Base-by-base conservation (phyloP, 441 rosid genomes). In the Populus hybrid region DNA sequence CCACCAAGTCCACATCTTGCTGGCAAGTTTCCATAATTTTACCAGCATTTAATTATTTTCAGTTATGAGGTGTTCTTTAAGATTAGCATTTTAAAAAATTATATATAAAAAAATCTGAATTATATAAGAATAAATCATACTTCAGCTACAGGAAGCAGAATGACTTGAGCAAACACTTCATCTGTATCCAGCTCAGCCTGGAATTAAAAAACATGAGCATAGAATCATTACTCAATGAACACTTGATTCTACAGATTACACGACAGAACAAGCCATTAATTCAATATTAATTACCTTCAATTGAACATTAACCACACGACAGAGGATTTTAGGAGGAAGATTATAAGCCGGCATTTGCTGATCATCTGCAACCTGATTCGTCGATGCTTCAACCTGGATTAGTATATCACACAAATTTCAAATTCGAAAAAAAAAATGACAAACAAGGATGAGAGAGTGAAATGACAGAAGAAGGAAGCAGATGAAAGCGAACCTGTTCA, bases 161-260 rank as follows among this genome's bases (percentile, higher is more conserved):
- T 92, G 75, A 91, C 90, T 86, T 94, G 98, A 0, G 98, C 97
- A 85, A 86, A 94, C 73, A 94, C 92, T 79, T 94, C 98, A 65
- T 92, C 98, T 0, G 97, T 92, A 73, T 94, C 98, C 9, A 89
- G 86, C 83, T 94, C 98, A 54, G 97, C 98, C 98, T 92, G 83
- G 16, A 77, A 46, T 67, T 61, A 30, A 50, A 36, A 74, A 71
- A 10, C 2, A 34, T 10, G 26, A 18, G 34, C 20, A 16, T 14
- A 57, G 30, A 67, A 63, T 23, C 20, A 28, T 24, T 38, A 64
- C 18, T 20, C 24, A 61, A n/a, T 24, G 24, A 69, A 67, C 14
- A 14, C 26, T n/a, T 38, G 3, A 76, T 63, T 23, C 66, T 23
- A 63, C 28, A 23, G 28, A 9, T 38, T 16, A 42, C 50, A 12